phyloP scores from a whole-genome alignment of 257 asterid species.

The Solanum tacnaense region DNA sequence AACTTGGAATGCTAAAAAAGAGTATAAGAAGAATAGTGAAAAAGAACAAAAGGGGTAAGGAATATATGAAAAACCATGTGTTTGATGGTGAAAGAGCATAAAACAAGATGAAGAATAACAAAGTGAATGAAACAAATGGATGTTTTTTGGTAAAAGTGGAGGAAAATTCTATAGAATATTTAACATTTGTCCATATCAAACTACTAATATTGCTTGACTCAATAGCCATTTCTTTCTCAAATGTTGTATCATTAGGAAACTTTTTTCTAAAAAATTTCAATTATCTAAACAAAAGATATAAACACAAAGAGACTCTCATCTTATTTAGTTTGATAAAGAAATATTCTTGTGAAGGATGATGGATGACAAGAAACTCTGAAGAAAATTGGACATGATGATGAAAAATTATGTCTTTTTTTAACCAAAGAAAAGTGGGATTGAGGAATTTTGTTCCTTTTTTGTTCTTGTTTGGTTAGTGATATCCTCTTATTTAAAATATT shows the following conservation, averaged over 20 bases:
- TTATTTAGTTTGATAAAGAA: not conserved
- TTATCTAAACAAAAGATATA: not conserved
- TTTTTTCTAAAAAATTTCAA: not conserved
- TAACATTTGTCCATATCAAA: constrained; percentile 21
- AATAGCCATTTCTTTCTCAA: constrained; percentile 32
- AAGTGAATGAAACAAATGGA: constrained; percentile 36
- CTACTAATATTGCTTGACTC: constrained; percentile 30
- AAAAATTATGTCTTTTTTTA: not conserved
- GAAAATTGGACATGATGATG: not conserved
- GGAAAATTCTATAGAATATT: constrained; percentile 18
- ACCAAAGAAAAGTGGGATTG: not conserved
- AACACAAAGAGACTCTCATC: not conserved
- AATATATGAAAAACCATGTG: constrained; percentile 49
- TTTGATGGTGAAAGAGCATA: constrained; percentile 33
- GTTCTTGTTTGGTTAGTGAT: not conserved
- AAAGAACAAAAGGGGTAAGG: constrained; percentile 21
- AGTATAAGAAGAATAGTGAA: constrained; percentile 13
- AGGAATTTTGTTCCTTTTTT: not conserved
- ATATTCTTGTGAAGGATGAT: not conserved
- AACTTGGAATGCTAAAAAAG: constrained; percentile 1
- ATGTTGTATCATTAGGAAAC: not conserved
- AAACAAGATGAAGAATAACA: constrained; percentile 22
- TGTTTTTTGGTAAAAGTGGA: constrained; percentile 10
- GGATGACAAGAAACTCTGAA: not conserved
- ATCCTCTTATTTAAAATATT: not conserved